Evolutionary conservation across 441 rosid species (phyloP).

Genomic region (Bruguiera hainesii): DNA sequence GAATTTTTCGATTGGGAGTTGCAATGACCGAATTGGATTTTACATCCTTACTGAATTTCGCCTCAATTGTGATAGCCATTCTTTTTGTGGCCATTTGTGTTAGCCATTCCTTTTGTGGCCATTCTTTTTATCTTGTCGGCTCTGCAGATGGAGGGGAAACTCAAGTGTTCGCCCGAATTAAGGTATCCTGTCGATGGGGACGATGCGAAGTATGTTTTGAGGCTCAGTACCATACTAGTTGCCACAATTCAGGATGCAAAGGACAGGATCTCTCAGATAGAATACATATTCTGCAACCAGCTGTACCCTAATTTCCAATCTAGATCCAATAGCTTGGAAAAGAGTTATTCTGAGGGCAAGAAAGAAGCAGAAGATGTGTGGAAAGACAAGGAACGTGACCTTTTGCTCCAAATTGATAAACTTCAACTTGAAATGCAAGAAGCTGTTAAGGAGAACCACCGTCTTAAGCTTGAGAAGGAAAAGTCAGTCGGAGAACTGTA

Average conservation of each 20-base stretch:
- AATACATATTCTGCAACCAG: constrained; percentile 83
- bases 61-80: no score
- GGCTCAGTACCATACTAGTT: constrained; percentile 70
- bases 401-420: constrained; percentile 45
- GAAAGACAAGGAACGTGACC: constrained; percentile 51
- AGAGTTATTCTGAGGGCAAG: constrained; percentile 46
- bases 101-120: no score
- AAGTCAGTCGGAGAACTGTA: constrained; percentile 24
- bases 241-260: constrained; percentile 92
- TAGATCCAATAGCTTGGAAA: constrained; percentile 47
- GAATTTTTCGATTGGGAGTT: no score
- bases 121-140: no score
- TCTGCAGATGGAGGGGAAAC: constrained; percentile 36
- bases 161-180: constrained; percentile 22
- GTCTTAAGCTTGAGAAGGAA: constrained; percentile 41
- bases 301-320: constrained; percentile 68
- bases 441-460: constrained; percentile 35
- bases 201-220: constrained; percentile 54
- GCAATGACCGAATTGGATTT: no score
- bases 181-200: constrained; percentile 35
- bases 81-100: no score
- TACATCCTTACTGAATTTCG: no score
- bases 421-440: constrained; percentile 49
- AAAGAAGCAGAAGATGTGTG: constrained; percentile 52
- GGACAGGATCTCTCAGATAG: constrained; percentile 85